Evolutionary conservation across 2,329 filamentous ascomycete genomes (phyloP).

Genomic region (Penicillium sclerotiorum): DNA sequence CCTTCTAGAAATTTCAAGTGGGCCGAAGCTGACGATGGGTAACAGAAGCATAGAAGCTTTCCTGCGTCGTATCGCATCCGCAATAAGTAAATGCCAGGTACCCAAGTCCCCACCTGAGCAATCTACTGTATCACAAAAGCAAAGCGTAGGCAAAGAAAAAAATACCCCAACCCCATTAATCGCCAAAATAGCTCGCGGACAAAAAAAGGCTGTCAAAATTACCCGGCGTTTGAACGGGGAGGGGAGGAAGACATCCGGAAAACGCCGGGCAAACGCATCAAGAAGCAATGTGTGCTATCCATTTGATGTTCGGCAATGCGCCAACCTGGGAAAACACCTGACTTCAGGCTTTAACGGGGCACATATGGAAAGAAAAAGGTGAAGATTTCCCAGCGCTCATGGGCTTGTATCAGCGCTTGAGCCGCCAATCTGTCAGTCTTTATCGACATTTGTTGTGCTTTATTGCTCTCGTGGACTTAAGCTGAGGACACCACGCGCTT

Average conservation of each 20-base stretch:
- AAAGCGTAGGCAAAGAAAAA: background rate
- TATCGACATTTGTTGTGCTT: background rate
- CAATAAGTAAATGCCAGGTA: slow-evolving; percentile 4
- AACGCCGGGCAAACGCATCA: background rate
- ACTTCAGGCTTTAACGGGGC: background rate
- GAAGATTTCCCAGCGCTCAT: background rate
- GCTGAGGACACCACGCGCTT: slow-evolving; percentile 2
- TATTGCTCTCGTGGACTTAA: slow-evolving; percentile 6
- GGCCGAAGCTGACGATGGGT: slow-evolving; percentile 18
- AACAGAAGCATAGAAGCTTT: slow-evolving; percentile 24
- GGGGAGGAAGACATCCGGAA: background rate
- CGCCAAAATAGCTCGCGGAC: slow-evolving; percentile 1
- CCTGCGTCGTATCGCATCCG: background rate
- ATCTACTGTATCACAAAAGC: slow-evolving; percentile 8
- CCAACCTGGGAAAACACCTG: too few species aligned
- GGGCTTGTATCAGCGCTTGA: too few species aligned
- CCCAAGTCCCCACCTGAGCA: slow-evolving; percentile 1
- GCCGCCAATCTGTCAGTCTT: slow-evolving; percentile 2
- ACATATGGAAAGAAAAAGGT: background rate
- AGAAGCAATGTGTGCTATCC: background rate
- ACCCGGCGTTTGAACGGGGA: slow-evolving; percentile 21
- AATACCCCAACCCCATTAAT: background rate
- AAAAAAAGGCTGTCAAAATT: slow-evolving; percentile 3
- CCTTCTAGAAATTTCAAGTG: slow-evolving; percentile 25
- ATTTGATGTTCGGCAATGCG: background rate